Evolutionary conservation across 345 rosid genomes (phyloP).

Genomic region (Cardiospermum halicacabum): DNA sequence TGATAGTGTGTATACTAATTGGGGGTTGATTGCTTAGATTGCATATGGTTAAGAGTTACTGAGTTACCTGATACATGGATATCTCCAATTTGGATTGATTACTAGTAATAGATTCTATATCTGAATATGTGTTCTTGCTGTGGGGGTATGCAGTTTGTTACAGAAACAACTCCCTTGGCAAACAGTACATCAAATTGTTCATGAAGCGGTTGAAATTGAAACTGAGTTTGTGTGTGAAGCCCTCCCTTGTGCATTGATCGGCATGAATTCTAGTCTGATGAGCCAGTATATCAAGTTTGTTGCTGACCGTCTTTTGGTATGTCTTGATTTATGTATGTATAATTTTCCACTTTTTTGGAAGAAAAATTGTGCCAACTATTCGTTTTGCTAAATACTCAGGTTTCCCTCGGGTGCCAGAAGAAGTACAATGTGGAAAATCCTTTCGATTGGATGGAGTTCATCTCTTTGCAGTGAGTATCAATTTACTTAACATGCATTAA

Average conservation of each 20-base stretch:
- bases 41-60: neutral
- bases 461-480: slow-evolving; percentile 77
- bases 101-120: neutral
- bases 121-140: neutral
- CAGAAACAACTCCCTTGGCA: slow-evolving; percentile 51
- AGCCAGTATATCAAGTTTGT: slow-evolving; percentile 90
- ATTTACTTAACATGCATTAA: neutral
- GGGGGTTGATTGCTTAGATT: too few relatives aligned
- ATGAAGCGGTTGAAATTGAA: slow-evolving; percentile 88
- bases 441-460: slow-evolving; percentile 97
- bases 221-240: slow-evolving; percentile 84
- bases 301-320: slow-evolving; percentile 86
- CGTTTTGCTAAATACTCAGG: slow-evolving; percentile 32
- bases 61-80: too few relatives aligned
- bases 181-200: slow-evolving; percentile 59
- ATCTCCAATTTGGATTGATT: neutral
- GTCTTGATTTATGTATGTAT: neutral
- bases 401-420: slow-evolving; percentile 58
- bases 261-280: slow-evolving; percentile 88
- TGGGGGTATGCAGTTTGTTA: slow-evolving; percentile 47
- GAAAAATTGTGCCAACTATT: neutral
- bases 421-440: slow-evolving; percentile 74
- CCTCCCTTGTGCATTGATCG: slow-evolving; percentile 82
- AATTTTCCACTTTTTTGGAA: neutral
- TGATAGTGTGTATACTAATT: too few relatives aligned